phyloP scores from a whole-genome alignment of 2,329 filamentous ascomycete species.

The Ophiostoma sp. region DNA sequence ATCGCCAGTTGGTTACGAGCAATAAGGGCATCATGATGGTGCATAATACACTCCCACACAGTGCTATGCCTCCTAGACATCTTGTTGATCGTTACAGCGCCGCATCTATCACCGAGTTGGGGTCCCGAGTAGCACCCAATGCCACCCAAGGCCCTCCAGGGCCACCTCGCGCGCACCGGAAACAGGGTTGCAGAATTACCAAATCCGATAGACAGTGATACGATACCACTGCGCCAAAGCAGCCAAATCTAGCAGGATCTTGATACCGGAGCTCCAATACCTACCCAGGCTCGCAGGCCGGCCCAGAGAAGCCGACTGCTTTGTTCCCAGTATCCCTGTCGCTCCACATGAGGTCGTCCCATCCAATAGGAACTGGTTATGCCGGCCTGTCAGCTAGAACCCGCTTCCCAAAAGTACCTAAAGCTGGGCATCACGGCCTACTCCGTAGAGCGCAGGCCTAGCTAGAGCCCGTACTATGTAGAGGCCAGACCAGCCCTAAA shows the following conservation, averaged over 20 bases:
- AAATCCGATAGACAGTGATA: background rate
- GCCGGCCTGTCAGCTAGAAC: background rate
- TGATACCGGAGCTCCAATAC: too few relatives aligned
- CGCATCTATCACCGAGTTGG: conserved; percentile 6
- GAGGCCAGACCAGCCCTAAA: background rate
- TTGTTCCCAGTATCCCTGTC: background rate
- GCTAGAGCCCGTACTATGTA: background rate
- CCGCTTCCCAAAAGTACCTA: background rate
- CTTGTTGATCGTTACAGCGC: background rate
- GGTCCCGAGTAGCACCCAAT: background rate
- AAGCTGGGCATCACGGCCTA: background rate
- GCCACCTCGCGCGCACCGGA: background rate
- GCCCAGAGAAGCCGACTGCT: background rate
- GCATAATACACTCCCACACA: background rate
- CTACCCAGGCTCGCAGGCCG: too few relatives aligned
- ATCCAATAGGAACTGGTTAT: background rate
- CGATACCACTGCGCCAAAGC: background rate
- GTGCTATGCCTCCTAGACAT: background rate
- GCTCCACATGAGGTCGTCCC: background rate
- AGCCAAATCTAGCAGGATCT: background rate
- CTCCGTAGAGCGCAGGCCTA: background rate
- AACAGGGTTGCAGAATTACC: background rate
- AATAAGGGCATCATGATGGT: too few relatives aligned
- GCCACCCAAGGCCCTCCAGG: background rate
- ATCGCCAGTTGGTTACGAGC: background rate